Percentiles rank a stretch among this genome's conserved stretches.
Conservation (phyloP, 371 early-diverging fungal species). For the Nematocida ausubeli region DNA sequence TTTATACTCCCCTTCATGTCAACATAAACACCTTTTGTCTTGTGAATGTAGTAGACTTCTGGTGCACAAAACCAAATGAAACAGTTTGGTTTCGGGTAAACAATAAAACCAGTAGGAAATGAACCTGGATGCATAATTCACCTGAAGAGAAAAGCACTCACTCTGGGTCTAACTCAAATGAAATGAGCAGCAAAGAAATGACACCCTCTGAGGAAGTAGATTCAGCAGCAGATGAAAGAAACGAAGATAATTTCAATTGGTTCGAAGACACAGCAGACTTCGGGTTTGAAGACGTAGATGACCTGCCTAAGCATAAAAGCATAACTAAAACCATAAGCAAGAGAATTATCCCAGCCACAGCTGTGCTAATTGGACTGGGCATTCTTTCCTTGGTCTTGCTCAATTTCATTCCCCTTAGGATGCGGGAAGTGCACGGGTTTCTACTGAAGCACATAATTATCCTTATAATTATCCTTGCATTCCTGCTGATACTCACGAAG, state of each 20-base stretch:
- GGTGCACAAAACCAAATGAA: no score
- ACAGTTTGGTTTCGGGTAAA: no score
- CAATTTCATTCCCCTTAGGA: slow-evolving; percentile 26
- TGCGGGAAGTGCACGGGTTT: slow-evolving; percentile 18
- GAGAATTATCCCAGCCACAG: neutral
- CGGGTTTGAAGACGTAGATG: slow-evolving; percentile 58
- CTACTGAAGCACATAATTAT: slow-evolving; percentile 48
- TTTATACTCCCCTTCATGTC: no score
- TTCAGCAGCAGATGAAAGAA: no score
- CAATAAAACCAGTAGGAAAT: no score
- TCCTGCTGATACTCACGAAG: slow-evolving; percentile 26
- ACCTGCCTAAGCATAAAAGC: slow-evolving; percentile 1
- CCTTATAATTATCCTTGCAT: neutral
- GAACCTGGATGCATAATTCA: no score
- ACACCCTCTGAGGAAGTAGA: no score
- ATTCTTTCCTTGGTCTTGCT: slow-evolving; percentile 25
- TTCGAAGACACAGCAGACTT: slow-evolving; percentile 61
- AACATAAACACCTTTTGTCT: no score
- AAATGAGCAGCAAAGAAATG: no score
- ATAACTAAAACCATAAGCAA: slow-evolving; percentile 20
- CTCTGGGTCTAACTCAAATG: no score
- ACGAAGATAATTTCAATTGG: slow-evolving; percentile 60
- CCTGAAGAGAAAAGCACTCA: neutral
- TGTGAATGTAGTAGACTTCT: no score
- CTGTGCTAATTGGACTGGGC: neutral